Conservation (phyloP, 1,139 yeast genomes). For the Geotrichum carabidarum region DNA sequence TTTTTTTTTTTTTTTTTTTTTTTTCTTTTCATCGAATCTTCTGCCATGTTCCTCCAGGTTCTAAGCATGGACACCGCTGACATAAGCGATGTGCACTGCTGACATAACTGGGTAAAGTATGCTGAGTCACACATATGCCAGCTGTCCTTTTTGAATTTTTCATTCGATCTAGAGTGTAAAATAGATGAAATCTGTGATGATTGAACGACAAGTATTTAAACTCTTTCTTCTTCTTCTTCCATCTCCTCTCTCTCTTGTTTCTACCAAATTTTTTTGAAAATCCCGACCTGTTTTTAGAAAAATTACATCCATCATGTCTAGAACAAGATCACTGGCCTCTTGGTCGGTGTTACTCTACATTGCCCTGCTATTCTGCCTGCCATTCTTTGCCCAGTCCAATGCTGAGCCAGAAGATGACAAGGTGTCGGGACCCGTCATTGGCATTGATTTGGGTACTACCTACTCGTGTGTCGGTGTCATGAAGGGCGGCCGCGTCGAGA, state of each 20-base stretch:
- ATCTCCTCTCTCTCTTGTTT: conserved; percentile 4
- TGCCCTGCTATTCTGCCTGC: conserved; percentile 53
- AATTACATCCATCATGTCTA: conserved; percentile 31
- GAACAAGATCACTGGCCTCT: conserved; percentile 41
- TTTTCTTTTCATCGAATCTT: neutral
- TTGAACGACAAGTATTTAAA: neutral
- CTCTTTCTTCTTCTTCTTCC: conserved; percentile 2
- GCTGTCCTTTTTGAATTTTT: conserved; percentile 17
- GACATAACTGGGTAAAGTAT: neutral
- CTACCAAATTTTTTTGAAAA: neutral
- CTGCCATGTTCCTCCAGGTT: neutral
- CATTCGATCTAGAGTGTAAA: neutral
- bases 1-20: no score
- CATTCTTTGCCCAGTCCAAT: conserved; percentile 48
- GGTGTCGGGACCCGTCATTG: conserved; percentile 66
- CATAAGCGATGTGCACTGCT: neutral
- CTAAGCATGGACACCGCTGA: neutral
- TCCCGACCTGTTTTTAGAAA: neutral
- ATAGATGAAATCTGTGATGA: neutral
- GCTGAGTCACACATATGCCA: conserved; percentile 11
- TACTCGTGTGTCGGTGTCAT: conserved; percentile 93
- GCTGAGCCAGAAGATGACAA: conserved; percentile 44
- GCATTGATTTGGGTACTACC: conserved; percentile 85
- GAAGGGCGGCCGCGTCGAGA: conserved; percentile 88
- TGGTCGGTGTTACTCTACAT: conserved; percentile 55